Evolutionary conservation across 1,284 basidiomycete species (phyloP).

Genomic region (Tylopilus sp.): DNA sequence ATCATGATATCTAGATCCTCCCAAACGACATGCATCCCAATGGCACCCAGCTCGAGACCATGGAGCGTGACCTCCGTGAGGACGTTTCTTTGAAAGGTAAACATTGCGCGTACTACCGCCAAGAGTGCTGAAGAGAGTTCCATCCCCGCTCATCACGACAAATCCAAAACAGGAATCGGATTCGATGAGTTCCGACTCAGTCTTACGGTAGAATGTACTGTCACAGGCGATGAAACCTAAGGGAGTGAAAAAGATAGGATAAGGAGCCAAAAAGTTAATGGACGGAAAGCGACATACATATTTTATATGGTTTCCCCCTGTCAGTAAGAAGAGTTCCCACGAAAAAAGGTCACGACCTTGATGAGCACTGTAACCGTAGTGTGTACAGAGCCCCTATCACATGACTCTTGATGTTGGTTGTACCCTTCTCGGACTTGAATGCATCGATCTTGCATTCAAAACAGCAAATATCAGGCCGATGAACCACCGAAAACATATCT

Average conservation of each 20-base stretch:
- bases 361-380: constrained; percentile 99
- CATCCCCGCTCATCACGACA: constrained; percentile 99
- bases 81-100: constrained; percentile 99
- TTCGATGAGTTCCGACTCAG: constrained; percentile 95
- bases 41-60: constrained; percentile 95
- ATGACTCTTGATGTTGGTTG: constrained; percentile 99
- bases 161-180: constrained; percentile 99
- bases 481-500: constrained; percentile 59
- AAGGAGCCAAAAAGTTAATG: neutral
- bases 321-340: constrained; percentile 98
- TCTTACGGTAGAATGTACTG: constrained; percentile 99
- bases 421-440: constrained; percentile 98
- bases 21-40: constrained; percentile 99
- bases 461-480: constrained; percentile 1
- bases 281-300: constrained; percentile 70
- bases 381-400: constrained; percentile 98
- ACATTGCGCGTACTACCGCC: constrained; percentile 99
- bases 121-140: constrained; percentile 95
- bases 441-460: constrained; percentile 84
- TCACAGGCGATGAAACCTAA: constrained; percentile 96
- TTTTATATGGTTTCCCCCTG: constrained; percentile 99
- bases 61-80: constrained; percentile 99
- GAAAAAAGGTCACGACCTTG: constrained; percentile 97
- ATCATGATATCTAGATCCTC: constrained; percentile 95
- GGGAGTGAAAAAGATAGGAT: constrained; percentile 12